phyloP scores from a whole-genome alignment of 179 eudicot genomes.

The Spergularia azorica region DNA sequence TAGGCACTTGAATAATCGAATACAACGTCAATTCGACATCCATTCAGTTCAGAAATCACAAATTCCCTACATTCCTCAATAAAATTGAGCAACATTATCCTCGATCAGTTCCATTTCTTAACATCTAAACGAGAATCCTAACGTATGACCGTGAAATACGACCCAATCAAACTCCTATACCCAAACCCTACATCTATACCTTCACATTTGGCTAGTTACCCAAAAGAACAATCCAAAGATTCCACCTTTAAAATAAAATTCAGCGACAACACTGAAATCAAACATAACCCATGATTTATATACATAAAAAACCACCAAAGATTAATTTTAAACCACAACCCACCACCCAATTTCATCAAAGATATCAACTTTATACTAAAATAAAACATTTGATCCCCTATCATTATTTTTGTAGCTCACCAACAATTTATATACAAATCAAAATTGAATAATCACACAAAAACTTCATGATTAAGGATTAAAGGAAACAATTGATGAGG shows the following conservation, averaged over 20 bases:
- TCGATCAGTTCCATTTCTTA: neutral
- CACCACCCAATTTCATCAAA: constrained; percentile 2
- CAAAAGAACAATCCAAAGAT: neutral
- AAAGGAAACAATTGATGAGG: neutral
- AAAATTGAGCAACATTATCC: constrained; percentile 5
- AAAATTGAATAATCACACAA: neutral
- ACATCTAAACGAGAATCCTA: neutral
- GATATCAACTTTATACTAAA: neutral
- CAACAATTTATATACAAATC: neutral
- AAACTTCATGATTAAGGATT: neutral
- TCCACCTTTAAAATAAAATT: neutral
- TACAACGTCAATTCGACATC: neutral
- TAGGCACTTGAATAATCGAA: neutral
- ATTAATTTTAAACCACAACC: neutral
- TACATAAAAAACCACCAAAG: neutral
- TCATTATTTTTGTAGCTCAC: no score
- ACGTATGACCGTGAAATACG: neutral
- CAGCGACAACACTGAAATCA: neutral
- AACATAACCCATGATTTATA: neutral
- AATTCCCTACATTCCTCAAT: neutral
- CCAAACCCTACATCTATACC: neutral
- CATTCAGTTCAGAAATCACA: neutral
- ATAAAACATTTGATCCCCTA: neutral
- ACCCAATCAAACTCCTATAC: neutral
- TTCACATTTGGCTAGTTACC: neutral